These are phyloP conservation scores for Clarireedia hainanense DNA, from an alignment of 2,329 filamentous ascomycete genomes.

Conservation along the genomic window DNA sequence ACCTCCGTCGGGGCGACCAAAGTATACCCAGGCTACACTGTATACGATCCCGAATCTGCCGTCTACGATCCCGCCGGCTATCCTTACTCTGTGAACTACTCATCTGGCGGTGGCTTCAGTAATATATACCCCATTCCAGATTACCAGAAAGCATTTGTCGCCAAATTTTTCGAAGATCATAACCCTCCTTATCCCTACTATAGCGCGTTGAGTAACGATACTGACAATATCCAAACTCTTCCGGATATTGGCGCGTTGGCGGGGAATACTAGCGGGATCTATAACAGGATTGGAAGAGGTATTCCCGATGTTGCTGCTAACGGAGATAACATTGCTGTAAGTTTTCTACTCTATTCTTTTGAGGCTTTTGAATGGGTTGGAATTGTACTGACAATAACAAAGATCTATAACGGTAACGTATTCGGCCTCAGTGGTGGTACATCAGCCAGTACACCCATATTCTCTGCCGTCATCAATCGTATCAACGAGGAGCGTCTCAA, in stretches of 20 bases:
- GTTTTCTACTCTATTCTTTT: not conserved
- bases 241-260: slow-evolving; percentile 15
- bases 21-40: slow-evolving; percentile 28
- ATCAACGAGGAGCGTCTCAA: slow-evolving; percentile 43
- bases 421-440: slow-evolving; percentile 37
- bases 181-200: slow-evolving; percentile 20
- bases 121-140: slow-evolving; percentile 37
- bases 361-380: not conserved
- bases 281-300: slow-evolving; percentile 18
- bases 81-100: slow-evolving; percentile 24
- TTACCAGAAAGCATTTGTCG: slow-evolving; percentile 37
- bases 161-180: slow-evolving; percentile 32
- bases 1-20: slow-evolving; percentile 33
- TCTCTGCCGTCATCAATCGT: slow-evolving; percentile 40
- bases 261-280: slow-evolving; percentile 11
- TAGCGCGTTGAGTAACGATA: slow-evolving; percentile 13
- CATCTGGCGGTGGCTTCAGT: slow-evolving; percentile 38
- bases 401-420: slow-evolving; percentile 14
- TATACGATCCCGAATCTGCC: slow-evolving; percentile 26
- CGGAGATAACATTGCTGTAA: slow-evolving; percentile 24
- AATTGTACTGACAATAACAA: not conserved
- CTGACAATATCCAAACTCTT: slow-evolving; percentile 8
- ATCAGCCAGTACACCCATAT: slow-evolving; percentile 41
- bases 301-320: slow-evolving; percentile 38
- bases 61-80: slow-evolving; percentile 19